Evolutionary conservation across 192 early-diverging fungal species (phyloP), one percentile per base, ranked within the genome.

Genomic region (Backusella tarrabulga): DNA sequence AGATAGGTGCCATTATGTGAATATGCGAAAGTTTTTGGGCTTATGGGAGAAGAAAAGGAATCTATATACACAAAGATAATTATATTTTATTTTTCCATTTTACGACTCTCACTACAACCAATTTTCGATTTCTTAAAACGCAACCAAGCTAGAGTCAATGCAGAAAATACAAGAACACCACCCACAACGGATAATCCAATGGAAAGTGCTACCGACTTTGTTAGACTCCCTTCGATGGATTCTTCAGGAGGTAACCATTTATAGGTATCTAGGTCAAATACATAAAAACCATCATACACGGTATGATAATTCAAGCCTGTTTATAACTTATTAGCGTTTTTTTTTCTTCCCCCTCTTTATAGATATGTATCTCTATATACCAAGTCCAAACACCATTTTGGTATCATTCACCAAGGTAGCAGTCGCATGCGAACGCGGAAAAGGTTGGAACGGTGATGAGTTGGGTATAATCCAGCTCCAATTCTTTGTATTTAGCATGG

Each of bases 291-390:
- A 19, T 76, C 74, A 26, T 76, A 76, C 41, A 76, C 60, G 9
- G 74, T 76, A 50, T 76, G 74, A 12, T 67, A 42, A 76, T 76
- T 76, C 32, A 76, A 41, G 34, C 74, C 74, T 66, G 68, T 63
- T 44, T 17, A 44, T 44, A 15, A 14, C 8, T 14, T 17, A 44
- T 44, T 19, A 44, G 42, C 42, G 4, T 17, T 44, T 63, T 29
- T 60, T 29, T 29, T 9, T 60, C 26, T 29, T 26, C 23, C 9
- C 26, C 19, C 12, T 29, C 23, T 29, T 52, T 60, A 54, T 54
- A 54, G 6, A 52, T 52, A 52, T 52, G 19, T 52, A 8, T 50
- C 14, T 52, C 5, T 56, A 56, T 60, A 12, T 60, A 60, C 56
- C 56, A 29, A 60, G 56, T 12, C 74, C 74, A 32, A 67, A 66